Evolutionary conservation across 2,329 filamentous ascomycete genomes (phyloP), one percentile per base, ranked within the genome.

Genomic region (Macroventuria anomochaeta): DNA sequence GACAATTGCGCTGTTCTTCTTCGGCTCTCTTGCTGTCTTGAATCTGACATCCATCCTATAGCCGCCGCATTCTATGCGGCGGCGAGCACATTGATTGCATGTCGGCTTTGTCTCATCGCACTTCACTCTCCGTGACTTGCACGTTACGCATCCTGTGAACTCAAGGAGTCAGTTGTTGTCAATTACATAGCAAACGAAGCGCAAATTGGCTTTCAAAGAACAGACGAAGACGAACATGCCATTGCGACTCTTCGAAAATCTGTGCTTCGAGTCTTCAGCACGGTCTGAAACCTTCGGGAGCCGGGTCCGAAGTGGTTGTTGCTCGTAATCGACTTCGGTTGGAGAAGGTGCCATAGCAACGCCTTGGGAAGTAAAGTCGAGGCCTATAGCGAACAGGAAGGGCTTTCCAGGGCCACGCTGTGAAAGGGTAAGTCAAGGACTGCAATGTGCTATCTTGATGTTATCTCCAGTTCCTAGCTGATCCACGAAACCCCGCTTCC

Each of bases 21-120:
- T 59, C n/a, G 55, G 57, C 17, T 47, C 55, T 42, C 42, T 46
- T 36, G 47, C 61, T 29, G 51, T 55, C 46, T 57, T 80, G 86
- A 86, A 89, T 77, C 88, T 88, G 72, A 88, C 88, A 68, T 88
- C 84, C 67, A 88, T 89, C 70, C 84, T 87, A 72, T 89, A 90
- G 15, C 87, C 87, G 54, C 86, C 87, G 67, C 87, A 89, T 5
- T 77, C 71, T 25, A 89, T 85, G 51, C 82, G 85, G 49, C 87
- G 80, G 63, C 84, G 85, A 46, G 83, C 78, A 67, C 86, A 89
- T 75, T 89, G 86, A 43, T 82, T 79, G 63, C 86, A 89, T 28
- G 79, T 79, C 2, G 86, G 87, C 64, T 89, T 89, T 41, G 82
- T 84, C 74, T 89, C 87, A 70, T 88, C 87, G 75, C 87, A 90